These are phyloP conservation scores for Hyaloscypha bicolor DNA, from an alignment of 495 filamentous ascomycete species.

Conservation along the genomic window DNA sequence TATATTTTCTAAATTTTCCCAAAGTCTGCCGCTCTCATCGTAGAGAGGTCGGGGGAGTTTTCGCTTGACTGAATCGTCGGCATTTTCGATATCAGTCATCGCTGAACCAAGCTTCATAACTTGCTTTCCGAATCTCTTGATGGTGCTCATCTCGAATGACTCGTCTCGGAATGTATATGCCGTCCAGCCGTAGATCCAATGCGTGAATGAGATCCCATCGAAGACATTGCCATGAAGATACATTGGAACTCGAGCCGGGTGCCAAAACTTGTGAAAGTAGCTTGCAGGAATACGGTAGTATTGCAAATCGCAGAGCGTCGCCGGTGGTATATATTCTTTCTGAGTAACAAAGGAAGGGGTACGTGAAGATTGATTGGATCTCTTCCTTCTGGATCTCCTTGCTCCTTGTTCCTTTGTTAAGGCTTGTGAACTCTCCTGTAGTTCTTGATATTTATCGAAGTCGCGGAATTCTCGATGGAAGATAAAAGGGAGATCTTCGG, in stretches of 20 bases:
- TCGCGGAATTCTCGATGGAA: conserved; percentile 1
- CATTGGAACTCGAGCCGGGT: conserved; percentile 1
- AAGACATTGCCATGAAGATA: conserved; percentile 6
- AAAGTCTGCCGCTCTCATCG: neutral
- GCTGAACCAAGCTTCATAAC: neutral
- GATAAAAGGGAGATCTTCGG: conserved; percentile 3
- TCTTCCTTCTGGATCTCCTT: neutral
- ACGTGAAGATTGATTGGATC: neutral
- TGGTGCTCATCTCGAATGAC: neutral
- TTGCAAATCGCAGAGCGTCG: neutral
- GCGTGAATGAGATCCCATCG: neutral
- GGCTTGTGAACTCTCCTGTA: conserved; percentile 1
- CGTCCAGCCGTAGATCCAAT: conserved; percentile 1
- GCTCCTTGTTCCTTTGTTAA: neutral
- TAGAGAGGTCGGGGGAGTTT: neutral
- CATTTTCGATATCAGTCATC: conserved; percentile 4
- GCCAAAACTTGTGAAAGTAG: conserved; percentile 8
- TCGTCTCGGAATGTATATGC: conserved; percentile 1
- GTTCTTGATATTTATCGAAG: conserved; percentile 6
- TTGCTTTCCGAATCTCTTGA: neutral
- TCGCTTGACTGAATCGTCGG: neutral
- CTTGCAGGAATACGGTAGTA: conserved; percentile 9
- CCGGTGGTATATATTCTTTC: conserved; percentile 2
- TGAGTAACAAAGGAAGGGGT: neutral
- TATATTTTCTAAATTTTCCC: neutral